A percentile compares a stretch with the other conserved stretches of the same genome.
Evolutionary conservation across 805 yeast species (phyloP).

Genomic region (Yamadazyma phyllophila): DNA sequence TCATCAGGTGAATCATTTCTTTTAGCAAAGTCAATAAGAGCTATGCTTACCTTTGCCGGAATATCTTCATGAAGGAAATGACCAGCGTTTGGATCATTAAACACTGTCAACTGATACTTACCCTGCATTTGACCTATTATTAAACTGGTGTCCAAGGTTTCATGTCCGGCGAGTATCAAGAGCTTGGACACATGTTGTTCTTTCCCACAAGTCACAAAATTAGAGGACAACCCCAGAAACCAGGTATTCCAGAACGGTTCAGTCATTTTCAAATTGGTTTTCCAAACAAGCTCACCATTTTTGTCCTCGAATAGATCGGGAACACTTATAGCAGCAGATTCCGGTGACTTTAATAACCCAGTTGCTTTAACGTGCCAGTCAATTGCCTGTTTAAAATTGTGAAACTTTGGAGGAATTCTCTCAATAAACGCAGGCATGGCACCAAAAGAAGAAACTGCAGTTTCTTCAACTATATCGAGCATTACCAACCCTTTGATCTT

Average conservation of each 20-base stretch:
- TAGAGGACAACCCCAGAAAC: constrained; percentile 68
- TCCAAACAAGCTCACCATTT: constrained; percentile 48
- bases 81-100: constrained; percentile 55
- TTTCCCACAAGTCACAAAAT: constrained; percentile 37
- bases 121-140: constrained; percentile 99
- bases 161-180: constrained; percentile 83
- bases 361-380: constrained; percentile 72
- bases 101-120: constrained; percentile 82
- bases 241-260: constrained; percentile 75
- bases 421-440: constrained; percentile 67
- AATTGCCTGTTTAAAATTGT: constrained; percentile 55
- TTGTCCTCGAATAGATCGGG: constrained; percentile 56
- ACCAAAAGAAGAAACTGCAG: constrained; percentile 68
- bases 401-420: constrained; percentile 63
- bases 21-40: constrained; percentile 49
- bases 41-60: constrained; percentile 63
- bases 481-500: constrained; percentile 65
- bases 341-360: constrained; percentile 49
- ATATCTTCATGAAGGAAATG: constrained; percentile 96
- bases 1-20: constrained; percentile 40
- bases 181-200: constrained; percentile 53
- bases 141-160: constrained; percentile 76
- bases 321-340: constrained; percentile 73
- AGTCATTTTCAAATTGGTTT: constrained; percentile 59
- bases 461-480: constrained; percentile 92